Evolutionary conservation across 1,284 basidiomycete genomes (phyloP).

Genomic region (Cryptococcus deneoformans): DNA sequence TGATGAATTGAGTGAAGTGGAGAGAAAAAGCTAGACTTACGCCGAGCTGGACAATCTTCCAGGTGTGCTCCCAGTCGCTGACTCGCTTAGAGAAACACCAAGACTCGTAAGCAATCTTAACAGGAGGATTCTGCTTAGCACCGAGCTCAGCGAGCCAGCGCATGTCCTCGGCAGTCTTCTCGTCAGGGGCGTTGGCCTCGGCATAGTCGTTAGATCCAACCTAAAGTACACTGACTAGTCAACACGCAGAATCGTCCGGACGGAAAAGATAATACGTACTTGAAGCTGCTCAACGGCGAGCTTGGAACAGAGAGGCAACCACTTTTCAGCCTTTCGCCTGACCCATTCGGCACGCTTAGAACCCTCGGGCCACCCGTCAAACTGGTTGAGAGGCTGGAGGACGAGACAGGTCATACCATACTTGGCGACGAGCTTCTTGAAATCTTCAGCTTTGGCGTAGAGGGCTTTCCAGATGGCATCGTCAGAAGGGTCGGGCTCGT

Average conservation of each 20-base stretch:
- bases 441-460: constrained; percentile 5
- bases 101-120: constrained; percentile 11
- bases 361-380: constrained; percentile 13
- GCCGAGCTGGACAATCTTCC: constrained; percentile 15
- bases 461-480: constrained; percentile 12
- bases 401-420: constrained; percentile 9
- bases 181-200: constrained; percentile 8
- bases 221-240: constrained; percentile 5
- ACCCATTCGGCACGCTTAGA: constrained; percentile 6
- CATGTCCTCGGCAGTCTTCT: constrained; percentile 16
- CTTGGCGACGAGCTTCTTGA: constrained; percentile 6
- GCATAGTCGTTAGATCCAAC: constrained; percentile 21
- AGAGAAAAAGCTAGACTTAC: constrained; percentile 1
- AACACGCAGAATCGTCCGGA: background rate
- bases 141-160: constrained; percentile 19
- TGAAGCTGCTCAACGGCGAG: constrained; percentile 13
- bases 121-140: constrained; percentile 1
- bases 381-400: constrained; percentile 18
- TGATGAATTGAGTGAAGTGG: background rate
- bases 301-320: constrained; percentile 13
- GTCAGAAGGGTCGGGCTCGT: constrained; percentile 16
- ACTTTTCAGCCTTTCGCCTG: constrained; percentile 13
- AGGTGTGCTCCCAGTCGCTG: constrained; percentile 15
- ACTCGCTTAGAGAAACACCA: constrained; percentile 21
- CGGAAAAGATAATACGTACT: background rate